Conservation (phyloP, 805 yeast species). For the Cyberlindnera meyerae region DNA sequence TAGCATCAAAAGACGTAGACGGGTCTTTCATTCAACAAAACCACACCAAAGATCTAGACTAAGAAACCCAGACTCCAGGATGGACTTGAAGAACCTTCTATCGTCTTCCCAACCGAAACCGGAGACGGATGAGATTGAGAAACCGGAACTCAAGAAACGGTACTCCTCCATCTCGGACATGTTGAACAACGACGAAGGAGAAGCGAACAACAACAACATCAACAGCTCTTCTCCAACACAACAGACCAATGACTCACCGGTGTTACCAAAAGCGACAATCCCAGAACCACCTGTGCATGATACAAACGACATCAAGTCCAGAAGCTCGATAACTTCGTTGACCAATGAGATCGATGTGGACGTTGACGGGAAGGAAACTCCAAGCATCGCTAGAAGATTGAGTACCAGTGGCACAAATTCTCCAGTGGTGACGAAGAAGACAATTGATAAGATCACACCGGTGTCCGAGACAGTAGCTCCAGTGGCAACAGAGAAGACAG, state of each 20-base stretch:
- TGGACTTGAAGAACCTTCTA: constrained; percentile 23
- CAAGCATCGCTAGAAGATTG: constrained; percentile 29
- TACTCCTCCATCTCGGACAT: constrained; percentile 19
- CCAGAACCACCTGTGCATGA: constrained; percentile 6
- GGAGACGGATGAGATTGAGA: not conserved
- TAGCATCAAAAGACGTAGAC: too few species aligned
- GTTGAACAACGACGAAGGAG: constrained; percentile 18
- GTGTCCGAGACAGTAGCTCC: too few species aligned
- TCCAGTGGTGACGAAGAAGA: constrained; percentile 22
- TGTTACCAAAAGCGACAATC: constrained; percentile 2
- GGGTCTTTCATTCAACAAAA: too few species aligned
- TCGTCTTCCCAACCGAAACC: not conserved
- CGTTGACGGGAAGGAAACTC: constrained; percentile 36
- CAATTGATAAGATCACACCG: too few species aligned
- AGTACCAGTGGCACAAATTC: constrained; percentile 22
- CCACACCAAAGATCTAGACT: too few species aligned
- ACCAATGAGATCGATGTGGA: constrained; percentile 45
- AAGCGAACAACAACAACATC: not conserved
- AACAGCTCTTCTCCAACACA: constrained; percentile 5
- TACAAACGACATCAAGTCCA: constrained; percentile 15
- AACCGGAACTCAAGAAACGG: constrained; percentile 13
- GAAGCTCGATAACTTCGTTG: constrained; percentile 26
- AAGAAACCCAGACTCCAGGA: constrained; percentile 2
- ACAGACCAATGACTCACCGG: constrained; percentile 14
- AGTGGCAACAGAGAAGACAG: constrained; percentile 17